These are phyloP conservation scores for Platismatia glauca DNA, from an alignment of 495 filamentous ascomycete genomes.

Conservation along the genomic window DNA sequence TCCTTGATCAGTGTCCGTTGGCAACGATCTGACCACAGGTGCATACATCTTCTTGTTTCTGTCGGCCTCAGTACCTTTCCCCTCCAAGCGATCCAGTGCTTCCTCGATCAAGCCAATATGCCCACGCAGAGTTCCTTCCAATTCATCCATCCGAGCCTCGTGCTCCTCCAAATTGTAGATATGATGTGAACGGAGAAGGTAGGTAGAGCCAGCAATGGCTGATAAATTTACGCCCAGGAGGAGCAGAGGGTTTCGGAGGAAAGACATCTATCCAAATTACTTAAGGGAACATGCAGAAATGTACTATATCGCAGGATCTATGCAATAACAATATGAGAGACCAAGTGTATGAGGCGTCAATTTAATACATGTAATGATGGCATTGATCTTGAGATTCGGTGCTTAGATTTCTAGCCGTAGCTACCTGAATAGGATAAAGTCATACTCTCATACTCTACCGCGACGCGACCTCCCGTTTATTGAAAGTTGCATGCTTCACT, in stretches of 20 bases:
- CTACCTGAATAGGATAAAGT: too few species aligned
- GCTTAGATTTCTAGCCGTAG: conserved; percentile 14
- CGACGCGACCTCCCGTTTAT: not conserved
- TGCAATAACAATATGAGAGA: too few species aligned
- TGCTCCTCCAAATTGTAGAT: conserved; percentile 37
- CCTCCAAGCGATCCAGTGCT: conserved; percentile 32
- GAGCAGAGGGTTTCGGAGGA: conserved; percentile 24
- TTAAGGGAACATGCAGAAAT: too few species aligned
- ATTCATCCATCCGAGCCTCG: conserved; percentile 39
- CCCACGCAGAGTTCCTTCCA: conserved; percentile 39
- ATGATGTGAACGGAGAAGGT: conserved; percentile 31
- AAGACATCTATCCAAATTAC: conserved; percentile 26
- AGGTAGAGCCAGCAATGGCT: conserved; percentile 29
- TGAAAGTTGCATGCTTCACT: not conserved
- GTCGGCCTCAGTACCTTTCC: conserved; percentile 26
- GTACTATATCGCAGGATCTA: too few species aligned
- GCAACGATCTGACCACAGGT: not conserved
- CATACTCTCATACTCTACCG: too few species aligned
- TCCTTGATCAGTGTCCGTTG: not conserved
- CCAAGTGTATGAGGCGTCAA: too few species aligned
- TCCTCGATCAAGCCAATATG: conserved; percentile 42
- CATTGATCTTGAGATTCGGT: not conserved
- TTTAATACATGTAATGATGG: too few species aligned
- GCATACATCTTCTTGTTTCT: conserved; percentile 25
- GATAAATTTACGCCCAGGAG: conserved; percentile 29